Evolutionary conservation across 805 yeast species (phyloP).

Genomic region (Candida easanensis): DNA sequence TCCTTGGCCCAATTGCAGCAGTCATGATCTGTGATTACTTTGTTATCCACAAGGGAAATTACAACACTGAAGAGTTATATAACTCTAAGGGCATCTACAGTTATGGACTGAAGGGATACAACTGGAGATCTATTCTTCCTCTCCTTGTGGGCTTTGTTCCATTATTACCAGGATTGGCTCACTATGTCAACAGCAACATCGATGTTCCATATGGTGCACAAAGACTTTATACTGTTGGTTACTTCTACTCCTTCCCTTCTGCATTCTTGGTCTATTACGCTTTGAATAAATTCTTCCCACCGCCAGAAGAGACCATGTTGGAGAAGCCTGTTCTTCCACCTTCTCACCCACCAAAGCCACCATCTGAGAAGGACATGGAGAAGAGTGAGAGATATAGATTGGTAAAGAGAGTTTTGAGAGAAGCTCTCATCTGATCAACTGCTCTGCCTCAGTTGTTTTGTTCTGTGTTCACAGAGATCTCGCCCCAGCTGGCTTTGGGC

Average conservation of each 20-base stretch:
- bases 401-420: no score
- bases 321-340: conserved; percentile 10
- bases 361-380: neutral
- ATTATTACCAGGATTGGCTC: conserved; percentile 16
- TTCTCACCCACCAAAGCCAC: neutral
- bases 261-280: conserved; percentile 10
- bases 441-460: no score
- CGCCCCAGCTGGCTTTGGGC: no score
- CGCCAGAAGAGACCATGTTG: conserved; percentile 5
- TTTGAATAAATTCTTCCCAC: conserved; percentile 14
- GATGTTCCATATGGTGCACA: conserved; percentile 7
- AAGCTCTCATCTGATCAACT: no score
- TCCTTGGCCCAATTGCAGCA: conserved; percentile 18
- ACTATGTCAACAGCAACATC: conserved; percentile 13
- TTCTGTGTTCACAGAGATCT: no score
- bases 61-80: conserved; percentile 7
- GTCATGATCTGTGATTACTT: conserved; percentile 17
- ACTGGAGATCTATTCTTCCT: conserved; percentile 15
- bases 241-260: conserved; percentile 15
- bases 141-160: conserved; percentile 16
- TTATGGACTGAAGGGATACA: conserved; percentile 11
- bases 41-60: conserved; percentile 12
- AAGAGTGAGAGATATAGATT: neutral
- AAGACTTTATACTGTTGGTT: conserved; percentile 14
- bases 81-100: conserved; percentile 12